Evolutionary conservation across 345 rosid species (phyloP).

Genomic region (Aethionema arabicum): DNA sequence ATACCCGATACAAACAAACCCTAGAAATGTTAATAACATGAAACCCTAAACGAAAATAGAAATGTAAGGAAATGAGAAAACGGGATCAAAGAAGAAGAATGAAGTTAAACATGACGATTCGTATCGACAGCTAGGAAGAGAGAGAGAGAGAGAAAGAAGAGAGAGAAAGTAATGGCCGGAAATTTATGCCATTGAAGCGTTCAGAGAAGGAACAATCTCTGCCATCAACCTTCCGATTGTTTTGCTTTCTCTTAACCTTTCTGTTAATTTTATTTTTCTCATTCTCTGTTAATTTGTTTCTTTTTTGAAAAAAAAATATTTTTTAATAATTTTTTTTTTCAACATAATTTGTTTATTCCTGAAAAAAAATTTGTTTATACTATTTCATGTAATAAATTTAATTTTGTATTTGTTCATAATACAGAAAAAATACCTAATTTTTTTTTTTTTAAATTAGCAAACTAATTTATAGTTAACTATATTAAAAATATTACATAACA

Average conservation of each 20-base stretch:
- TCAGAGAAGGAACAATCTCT: conserved; percentile 57
- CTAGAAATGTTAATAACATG: conserved; percentile 6
- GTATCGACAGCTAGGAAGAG: background rate
- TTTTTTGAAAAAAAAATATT: too few relatives aligned
- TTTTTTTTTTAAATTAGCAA: too few relatives aligned
- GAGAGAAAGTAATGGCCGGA: conserved; percentile 41
- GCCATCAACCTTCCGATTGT: conserved; percentile 44
- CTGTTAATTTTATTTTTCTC: conserved; percentile 13
- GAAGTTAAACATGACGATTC: conserved; percentile 13
- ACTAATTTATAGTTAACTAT: too few relatives aligned
- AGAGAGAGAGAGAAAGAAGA: conserved; percentile 21
- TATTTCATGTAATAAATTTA: too few relatives aligned
- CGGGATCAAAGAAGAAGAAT: conserved; percentile 6
- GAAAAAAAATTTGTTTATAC: too few relatives aligned
- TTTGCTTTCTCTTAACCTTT: conserved; percentile 20
- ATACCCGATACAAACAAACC: conserved; percentile 23
- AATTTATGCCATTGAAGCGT: conserved; percentile 77
- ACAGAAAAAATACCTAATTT: too few relatives aligned
- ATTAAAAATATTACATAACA: too few relatives aligned
- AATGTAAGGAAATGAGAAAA: conserved; percentile 16
- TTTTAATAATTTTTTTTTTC: too few relatives aligned
- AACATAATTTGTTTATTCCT: too few relatives aligned
- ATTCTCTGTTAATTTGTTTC: too few relatives aligned
- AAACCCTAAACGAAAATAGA: conserved; percentile 24
- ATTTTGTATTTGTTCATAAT: too few relatives aligned